Base-by-base conservation (phyloP, 2,329 filamentous ascomycete species). In the Calonectria hongkongensis region DNA sequence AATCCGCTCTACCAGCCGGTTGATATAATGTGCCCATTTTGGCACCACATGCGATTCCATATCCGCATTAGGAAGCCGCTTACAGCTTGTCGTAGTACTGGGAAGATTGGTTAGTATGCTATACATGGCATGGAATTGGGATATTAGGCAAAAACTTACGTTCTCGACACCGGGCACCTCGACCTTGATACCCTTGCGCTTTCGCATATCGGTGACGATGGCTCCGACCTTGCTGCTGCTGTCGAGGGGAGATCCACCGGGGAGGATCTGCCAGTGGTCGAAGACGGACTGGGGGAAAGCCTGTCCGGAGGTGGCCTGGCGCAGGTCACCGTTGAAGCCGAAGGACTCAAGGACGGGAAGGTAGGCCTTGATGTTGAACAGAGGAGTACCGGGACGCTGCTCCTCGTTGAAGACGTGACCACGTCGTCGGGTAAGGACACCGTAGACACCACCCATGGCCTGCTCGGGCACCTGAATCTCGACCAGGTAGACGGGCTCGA, bases 11-110 rank as follows among this genome's bases (percentile, higher is more conserved):
- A 83, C 74, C 75, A 83, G 79, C 83, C 83, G 83, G 82, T 84
- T 85, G 84, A 85, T 85, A 78, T 82, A 79, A 77, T 79, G 83
- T 82, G 84, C 83, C 83, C 84, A 82, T 78, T 81, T 81, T 80
- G 85, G 83, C 86, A 85, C 83, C 81, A 84, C 82, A 82, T 82
- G 81, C 82, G 83, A 84, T 83, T 88, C 84, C 85, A 86, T 87
- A 82, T 84, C 82, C 83, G 82, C 81, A 81, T 82, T 80, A 79
- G 82, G 81, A 83, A 85, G 81, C 81, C 83, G 83, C 86, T 91
- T 98, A 98, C 90, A 98, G 93, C 94, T 98, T 98, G 93, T 98
- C 95, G 89, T 98, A 98, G 94, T 98, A 98, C 94, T 98, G 58
- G 56, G 21, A 36, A 68, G 1, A 7, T 7, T 45, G 63, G 84